Conservation (phyloP, 2,329 filamentous ascomycete species). For the Trichoderma gracile region DNA sequence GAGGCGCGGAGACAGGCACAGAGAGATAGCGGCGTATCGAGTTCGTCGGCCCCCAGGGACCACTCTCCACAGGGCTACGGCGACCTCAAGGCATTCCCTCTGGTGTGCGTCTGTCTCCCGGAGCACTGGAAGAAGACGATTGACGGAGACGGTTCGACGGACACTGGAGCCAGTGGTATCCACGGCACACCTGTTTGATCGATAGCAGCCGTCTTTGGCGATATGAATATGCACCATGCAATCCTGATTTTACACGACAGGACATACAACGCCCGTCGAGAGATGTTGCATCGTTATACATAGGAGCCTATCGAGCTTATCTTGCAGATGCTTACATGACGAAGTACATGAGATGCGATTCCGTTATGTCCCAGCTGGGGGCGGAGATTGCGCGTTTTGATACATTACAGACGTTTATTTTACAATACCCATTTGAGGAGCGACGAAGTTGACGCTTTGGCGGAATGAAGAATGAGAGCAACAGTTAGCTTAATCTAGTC, state of each 20-base stretch:
- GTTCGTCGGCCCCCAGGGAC: conserved; percentile 65
- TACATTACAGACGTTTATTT: conserved; percentile 23
- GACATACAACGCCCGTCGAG: conserved; percentile 22
- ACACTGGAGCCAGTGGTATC: conserved; percentile 55
- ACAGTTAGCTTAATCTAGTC: background rate
- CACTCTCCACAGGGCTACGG: conserved; percentile 64
- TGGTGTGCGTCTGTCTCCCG: conserved; percentile 93
- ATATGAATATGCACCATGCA: conserved; percentile 1
- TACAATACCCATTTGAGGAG: conserved; percentile 26
- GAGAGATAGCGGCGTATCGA: conserved; percentile 90
- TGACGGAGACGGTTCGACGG: conserved; percentile 77
- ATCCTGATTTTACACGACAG: background rate
- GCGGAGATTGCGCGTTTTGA: conserved; percentile 19
- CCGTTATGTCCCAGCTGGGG: conserved; percentile 3
- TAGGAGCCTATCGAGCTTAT: background rate
- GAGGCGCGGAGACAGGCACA: conserved; percentile 74
- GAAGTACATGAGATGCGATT: conserved; percentile 26
- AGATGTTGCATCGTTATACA: conserved; percentile 12
- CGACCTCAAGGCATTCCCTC: conserved; percentile 95
- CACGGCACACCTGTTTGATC: conserved; percentile 33
- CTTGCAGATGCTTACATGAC: background rate
- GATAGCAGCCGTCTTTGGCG: conserved; percentile 15
- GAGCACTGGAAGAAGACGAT: conserved; percentile 98
- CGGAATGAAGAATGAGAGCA: background rate
- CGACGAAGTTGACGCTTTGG: conserved; percentile 16